Evolutionary conservation across 768 basidiomycete genomes (phyloP), one percentile per base, ranked within the genome.

Genomic region (Termitomyces sp.): DNA sequence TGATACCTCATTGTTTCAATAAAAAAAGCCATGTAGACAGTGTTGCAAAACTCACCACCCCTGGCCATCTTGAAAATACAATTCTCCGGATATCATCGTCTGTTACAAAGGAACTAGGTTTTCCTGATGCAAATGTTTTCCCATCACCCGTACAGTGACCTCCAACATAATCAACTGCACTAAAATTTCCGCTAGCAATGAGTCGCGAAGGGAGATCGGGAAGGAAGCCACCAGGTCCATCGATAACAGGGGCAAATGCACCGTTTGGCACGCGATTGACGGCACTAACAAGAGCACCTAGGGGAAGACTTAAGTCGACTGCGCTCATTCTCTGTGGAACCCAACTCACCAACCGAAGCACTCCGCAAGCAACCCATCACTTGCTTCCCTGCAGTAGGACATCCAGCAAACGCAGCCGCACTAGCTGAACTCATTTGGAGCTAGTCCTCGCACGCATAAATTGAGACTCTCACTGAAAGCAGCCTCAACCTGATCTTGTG

Each of bases 131-230:
- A 56, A 78, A 78, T 4, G 76, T 76, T 34, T 70, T 73, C 6
- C 77, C 76, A 55, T 79, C 77, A 18, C 76, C 76, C 0, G 75
- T 75, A 55, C 76, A 78, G 58, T 78, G 77, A 6, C 76, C 76
- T n/a, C 71, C 76, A 8, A 73, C 64, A 41, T 73, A 71, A 9
- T 76, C 72, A 2, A 76, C 72, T 9, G 63, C 55, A 47, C 49
- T 67, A 54, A 76, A 73, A 18, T 68, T 70, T 12, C 75, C 72
- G 8, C 62, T 45, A 11, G 67, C 52, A 44, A 78, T 74, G 13
- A 76, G 67, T 18, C 67, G 67, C 16, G 76, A 73, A 6, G 76
- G 75, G 42, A 74, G 69, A 39, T 72, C 73, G 6, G 75, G 69
- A 18, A 73, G 65, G 63, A 73, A 71, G 1, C 66, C 71, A 5